Evolutionary conservation across 352 stramenopile species (phyloP).

Genomic region (Phytophthora pseudosyringae): DNA sequence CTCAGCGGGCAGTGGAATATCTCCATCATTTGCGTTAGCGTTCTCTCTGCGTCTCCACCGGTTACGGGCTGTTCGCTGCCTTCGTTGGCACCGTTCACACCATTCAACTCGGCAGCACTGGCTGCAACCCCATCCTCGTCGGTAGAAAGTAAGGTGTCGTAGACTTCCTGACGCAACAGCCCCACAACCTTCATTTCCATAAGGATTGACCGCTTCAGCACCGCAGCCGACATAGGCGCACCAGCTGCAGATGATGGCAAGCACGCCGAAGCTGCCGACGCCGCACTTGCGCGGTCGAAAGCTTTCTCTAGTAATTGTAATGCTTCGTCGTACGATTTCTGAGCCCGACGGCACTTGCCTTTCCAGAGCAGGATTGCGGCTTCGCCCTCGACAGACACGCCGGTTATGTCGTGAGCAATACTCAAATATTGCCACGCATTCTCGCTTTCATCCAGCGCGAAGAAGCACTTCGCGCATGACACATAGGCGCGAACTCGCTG

Average conservation of each 20-base stretch:
- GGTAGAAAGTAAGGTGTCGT: conserved; percentile 48
- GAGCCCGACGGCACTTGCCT: conserved; percentile 64
- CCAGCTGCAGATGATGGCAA: conserved; percentile 42
- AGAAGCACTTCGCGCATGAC: conserved; percentile 70
- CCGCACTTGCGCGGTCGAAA: conserved; percentile 59
- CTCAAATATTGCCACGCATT: conserved; percentile 51
- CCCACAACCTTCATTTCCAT: conserved; percentile 73
- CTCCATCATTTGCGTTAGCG: conserved; percentile 73
- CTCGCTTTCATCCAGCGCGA: conserved; percentile 54
- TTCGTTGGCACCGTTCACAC: conserved; percentile 6
- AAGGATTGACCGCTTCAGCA: conserved; percentile 59
- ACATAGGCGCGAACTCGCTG: conserved; percentile 56
- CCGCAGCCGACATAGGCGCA: conserved; percentile 28
- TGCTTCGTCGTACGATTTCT: conserved; percentile 57
- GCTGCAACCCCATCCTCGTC: conserved; percentile 16
- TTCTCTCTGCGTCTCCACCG: conserved; percentile 40
- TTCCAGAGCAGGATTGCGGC: conserved; percentile 67
- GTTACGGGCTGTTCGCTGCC: background rate
- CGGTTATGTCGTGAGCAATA: conserved; percentile 43
- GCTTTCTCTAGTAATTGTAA: conserved; percentile 54
- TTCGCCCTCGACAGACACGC: conserved; percentile 49
- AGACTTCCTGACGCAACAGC: conserved; percentile 53
- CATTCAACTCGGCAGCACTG: conserved; percentile 6
- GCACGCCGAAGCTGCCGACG: conserved; percentile 35
- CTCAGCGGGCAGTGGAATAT: conserved; percentile 76